Percentiles rank a stretch among this genome's conserved stretches.
Conservation (phyloP, 805 yeast genomes). For the Suhomyces kilbournensis region DNA sequence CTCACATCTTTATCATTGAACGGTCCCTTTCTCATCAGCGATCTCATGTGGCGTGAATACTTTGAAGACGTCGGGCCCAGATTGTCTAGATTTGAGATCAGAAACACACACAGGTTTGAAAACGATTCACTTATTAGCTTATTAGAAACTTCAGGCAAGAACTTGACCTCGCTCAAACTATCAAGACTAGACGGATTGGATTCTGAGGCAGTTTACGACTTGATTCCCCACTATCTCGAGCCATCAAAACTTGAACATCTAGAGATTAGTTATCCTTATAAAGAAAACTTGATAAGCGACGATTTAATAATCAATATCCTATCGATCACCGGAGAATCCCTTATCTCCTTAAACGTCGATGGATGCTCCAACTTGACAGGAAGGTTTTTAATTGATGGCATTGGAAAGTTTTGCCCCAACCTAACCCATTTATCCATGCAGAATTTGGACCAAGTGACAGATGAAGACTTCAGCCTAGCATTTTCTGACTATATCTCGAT, state of each 20-base stretch:
- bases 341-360: conserved; percentile 58
- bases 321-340: conserved; percentile 57
- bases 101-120: conserved; percentile 81
- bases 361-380: conserved; percentile 78
- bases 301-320: conserved; percentile 61
- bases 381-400: conserved; percentile 52
- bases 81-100: conserved; percentile 57
- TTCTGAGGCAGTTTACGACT: conserved; percentile 53
- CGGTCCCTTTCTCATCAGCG: conserved; percentile 86
- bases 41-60: conserved; percentile 71
- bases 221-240: conserved; percentile 60
- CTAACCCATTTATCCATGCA: conserved; percentile 59
- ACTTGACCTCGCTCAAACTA: conserved; percentile 56
- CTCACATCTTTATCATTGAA: conserved; percentile 63
- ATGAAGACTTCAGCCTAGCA: conserved; percentile 59
- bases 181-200: conserved; percentile 72
- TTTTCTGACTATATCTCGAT: conserved; percentile 52
- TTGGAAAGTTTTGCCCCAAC: conserved; percentile 54
- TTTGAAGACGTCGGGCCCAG: conserved; percentile 57
- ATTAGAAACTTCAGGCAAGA: conserved; percentile 53
- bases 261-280: conserved; percentile 66
- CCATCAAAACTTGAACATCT: conserved; percentile 48
- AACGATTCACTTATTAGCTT: conserved; percentile 62
- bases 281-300: conserved; percentile 65
- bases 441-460: conserved; percentile 62